Evolutionary conservation across 2,329 filamentous ascomycete species (phyloP), one percentile per base, ranked within the genome.

Genomic region (Fusarium albidum): DNA sequence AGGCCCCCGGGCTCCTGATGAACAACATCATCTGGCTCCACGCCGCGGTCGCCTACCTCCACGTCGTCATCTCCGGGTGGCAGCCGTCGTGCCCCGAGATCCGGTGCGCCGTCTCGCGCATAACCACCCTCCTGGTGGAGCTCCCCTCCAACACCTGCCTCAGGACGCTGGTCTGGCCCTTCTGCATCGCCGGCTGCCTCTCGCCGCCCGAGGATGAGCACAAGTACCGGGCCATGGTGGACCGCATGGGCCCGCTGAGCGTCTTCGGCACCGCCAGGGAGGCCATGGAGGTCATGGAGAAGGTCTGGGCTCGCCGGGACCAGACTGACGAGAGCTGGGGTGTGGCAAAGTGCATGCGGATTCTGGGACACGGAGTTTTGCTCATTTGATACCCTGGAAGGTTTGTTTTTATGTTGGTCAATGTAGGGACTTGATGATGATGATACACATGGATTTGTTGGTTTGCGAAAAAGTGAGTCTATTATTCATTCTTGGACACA

Each of bases 11-110:
- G 11, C 43, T 68, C 29, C 61, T 65, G 13, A 55, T 66, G 28
- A 61, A 73, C 50, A 73, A 73, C 58, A 69, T 70, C 12, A 75
- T 81, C 34, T 83, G 80, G 81, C 75, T 77, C 1, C 73, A 80
- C 37, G 79, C 78, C 1, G 71, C 77, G 1, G 68, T 80, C 2
- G 73, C 75, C 8, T 82, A 82, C 52, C 73, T 83, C 11, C 68
- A 73, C 11, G 75, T 81, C 5, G 78, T 82, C 15, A 71, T 81
- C 4, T 76, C 73, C 2, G 81, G 80, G 4, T 83, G 79, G 80
- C 79, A 81, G 54, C 79, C 79, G 1, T 72, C 73, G 0, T 75
- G 70, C 39, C 65, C 69, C 0, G 78, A 80, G 43, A 74, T 81
- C 3, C 70, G 70, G 3, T 53, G 59, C 18, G 56, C 68, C 17